Base-by-base conservation (phyloP, 805 yeast species). In the Diddensiella santjacobensis region DNA sequence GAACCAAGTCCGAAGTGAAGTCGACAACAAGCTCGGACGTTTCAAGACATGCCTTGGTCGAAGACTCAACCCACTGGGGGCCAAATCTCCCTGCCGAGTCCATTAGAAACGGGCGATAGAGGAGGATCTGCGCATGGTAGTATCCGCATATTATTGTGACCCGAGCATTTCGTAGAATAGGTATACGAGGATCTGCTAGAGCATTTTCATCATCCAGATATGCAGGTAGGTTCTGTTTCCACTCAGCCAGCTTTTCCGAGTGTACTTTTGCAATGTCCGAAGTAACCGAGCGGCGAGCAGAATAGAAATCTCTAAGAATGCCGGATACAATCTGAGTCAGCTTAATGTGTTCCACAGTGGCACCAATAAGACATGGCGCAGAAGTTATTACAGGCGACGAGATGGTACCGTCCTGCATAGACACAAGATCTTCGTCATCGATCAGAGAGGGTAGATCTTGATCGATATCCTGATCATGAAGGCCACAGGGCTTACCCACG, bases 91-190 rank as follows among this genome's bases (percentile, higher is more conserved):
- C 41, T 22, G 40, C 41, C 4, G 41, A 38, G 22, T 38, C 41
- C 47, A 44, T 44, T 13, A 44, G 41, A n/a, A 44, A 44, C 31
- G 47, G 47, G n/a, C 47, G 5, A 24, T 44, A 44, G 5, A 44
- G 22, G 3, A 44, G 41, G 18, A 44, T 30, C 29, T 31, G 38
- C 3, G 47, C 47, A 20, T 44, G 47, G 31, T 44, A 44, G 35
- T 44, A 44, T 10, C 40, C 47, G 20, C 40, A 29, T 11, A 44
- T 15, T 10, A 44, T 20, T 13, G 47, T 37, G 19, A 44, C 33
- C 6, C 47, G 38, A 11, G 47, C 47, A 19, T 44, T 37, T 22
- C 38, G 38, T 3, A 44, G 33, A 17, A 44, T 44, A 6, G 47
- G 47, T 6, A 44, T 41, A 22, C 47, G 26, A 6, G 47, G 47